phyloP scores from a whole-genome alignment of 441 rosid genomes.

The Jatropha podagrica region DNA sequence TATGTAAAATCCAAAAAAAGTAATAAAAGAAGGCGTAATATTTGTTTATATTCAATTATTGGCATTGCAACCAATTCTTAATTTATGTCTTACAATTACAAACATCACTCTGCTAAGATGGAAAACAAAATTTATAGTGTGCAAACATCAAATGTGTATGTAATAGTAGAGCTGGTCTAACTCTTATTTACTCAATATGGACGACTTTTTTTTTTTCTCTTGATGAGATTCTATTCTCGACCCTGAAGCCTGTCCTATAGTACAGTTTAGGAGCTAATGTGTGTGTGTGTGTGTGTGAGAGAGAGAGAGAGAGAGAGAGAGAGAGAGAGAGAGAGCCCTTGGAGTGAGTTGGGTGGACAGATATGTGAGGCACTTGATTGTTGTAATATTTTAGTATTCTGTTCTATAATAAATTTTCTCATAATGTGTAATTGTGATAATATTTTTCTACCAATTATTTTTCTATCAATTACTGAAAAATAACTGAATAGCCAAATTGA shows the following conservation, averaged over 20 bases:
- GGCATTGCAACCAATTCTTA: not conserved
- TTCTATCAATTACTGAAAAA: too few species aligned
- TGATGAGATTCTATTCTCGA: not conserved
- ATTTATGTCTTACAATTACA: not conserved
- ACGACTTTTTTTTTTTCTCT: not conserved
- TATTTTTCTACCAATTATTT: too few species aligned
- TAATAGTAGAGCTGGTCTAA: not conserved
- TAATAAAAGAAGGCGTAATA: not conserved
- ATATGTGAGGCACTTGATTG: not conserved
- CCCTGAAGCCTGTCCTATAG: not conserved
- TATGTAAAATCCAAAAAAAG: not conserved
- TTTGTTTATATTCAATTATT: not conserved
- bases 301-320: not conserved
- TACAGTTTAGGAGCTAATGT: not conserved
- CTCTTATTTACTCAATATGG: not conserved
- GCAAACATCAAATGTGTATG: not conserved
- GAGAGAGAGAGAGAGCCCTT: not conserved
- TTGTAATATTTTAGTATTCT: not conserved
- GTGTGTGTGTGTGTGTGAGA: too few species aligned
- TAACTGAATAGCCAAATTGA: too few species aligned
- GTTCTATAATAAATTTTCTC: too few species aligned
- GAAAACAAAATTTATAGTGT: not conserved
- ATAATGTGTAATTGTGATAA: too few species aligned
- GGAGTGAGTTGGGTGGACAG: not conserved
- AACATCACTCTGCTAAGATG: not conserved